phyloP scores from a whole-genome alignment of 345 rosid genomes.

The Populus nigra region DNA sequence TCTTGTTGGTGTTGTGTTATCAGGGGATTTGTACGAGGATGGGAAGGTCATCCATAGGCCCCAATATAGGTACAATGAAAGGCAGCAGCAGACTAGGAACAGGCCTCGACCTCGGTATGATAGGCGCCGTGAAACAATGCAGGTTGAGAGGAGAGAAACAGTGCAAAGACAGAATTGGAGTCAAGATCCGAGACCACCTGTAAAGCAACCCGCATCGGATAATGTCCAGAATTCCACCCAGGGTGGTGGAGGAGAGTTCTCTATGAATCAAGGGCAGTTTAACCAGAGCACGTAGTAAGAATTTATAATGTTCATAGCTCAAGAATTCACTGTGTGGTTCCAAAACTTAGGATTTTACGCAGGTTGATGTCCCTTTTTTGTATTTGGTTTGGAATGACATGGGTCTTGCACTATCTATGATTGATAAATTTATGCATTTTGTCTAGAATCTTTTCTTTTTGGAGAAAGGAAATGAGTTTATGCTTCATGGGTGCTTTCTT shows the following conservation, averaged over 20 bases:
- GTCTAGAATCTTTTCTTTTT: too few relatives aligned
- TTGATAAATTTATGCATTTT: too few relatives aligned
- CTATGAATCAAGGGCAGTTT: constrained; percentile 14
- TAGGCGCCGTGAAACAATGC: constrained; percentile 67
- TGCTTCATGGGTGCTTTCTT: too few relatives aligned
- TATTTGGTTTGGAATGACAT: too few relatives aligned
- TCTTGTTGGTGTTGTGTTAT: constrained; percentile 8
- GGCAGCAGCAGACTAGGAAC: constrained; percentile 51
- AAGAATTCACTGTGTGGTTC: neutral
- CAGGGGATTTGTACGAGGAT: constrained; percentile 78
- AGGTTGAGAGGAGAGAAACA: constrained; percentile 64
- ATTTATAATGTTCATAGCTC: neutral
- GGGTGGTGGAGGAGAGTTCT: neutral
- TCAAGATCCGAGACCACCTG: constrained; percentile 24
- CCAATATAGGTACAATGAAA: constrained; percentile 57
- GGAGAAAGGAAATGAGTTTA: too few relatives aligned
- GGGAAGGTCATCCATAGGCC: constrained; percentile 93
- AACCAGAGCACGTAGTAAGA: neutral
- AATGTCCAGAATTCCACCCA: constrained; percentile 5
- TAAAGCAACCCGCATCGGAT: constrained; percentile 20
- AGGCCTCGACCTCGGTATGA: constrained; percentile 69
- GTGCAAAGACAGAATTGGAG: constrained; percentile 33
- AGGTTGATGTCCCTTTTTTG: neutral
- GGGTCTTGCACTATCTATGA: too few relatives aligned
- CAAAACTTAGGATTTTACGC: neutral